Conservation (phyloP, 2,329 filamentous ascomycete genomes). For the Talaromyces sp. region DNA sequence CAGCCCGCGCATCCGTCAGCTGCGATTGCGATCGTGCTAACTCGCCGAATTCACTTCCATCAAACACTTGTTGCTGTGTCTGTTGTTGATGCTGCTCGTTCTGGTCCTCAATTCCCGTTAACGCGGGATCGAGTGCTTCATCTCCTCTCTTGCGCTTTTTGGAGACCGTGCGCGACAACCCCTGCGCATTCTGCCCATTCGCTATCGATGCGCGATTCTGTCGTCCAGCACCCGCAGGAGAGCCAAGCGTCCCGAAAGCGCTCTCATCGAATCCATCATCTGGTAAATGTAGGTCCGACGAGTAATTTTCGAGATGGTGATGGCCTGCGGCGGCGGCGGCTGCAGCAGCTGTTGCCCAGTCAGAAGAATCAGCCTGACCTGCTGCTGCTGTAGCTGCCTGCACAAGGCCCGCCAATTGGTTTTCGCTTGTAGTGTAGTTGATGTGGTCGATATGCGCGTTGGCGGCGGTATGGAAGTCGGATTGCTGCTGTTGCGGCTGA, state of each 20-base stretch:
- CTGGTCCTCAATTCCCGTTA: slow-evolving; percentile 24
- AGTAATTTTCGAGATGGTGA: slow-evolving; percentile 40
- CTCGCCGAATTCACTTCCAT: slow-evolving; percentile 33
- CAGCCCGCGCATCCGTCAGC: slow-evolving; percentile 44
- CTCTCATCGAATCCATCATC: slow-evolving; percentile 40
- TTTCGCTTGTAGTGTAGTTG: slow-evolving; percentile 39
- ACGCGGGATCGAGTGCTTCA: slow-evolving; percentile 36
- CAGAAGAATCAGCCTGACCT: slow-evolving; percentile 36
- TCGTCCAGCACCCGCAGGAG: slow-evolving; percentile 21
- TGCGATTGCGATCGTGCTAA: slow-evolving; percentile 37
- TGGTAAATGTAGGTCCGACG: slow-evolving; percentile 37
- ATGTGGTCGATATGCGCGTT: slow-evolving; percentile 32
- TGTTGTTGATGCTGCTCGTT: slow-evolving; percentile 5
- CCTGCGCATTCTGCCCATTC: slow-evolving; percentile 26
- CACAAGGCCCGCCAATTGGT: slow-evolving; percentile 45
- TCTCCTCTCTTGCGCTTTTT: slow-evolving; percentile 44
- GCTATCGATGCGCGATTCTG: slow-evolving; percentile 27
- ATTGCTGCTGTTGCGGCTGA: slow-evolving; percentile 30
- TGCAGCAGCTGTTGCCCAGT: slow-evolving; percentile 46
- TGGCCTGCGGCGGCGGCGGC: slow-evolving; percentile 44
- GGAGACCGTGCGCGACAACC: slow-evolving; percentile 33
- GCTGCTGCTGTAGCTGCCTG: slow-evolving; percentile 47
- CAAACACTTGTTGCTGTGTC: slow-evolving; percentile 25
- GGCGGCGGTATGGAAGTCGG: slow-evolving; percentile 29
- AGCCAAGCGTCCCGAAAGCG: slow-evolving; percentile 30